Evolutionary conservation across 352 stramenopile genomes (phyloP).

Genomic region (Phytophthora rubi): DNA sequence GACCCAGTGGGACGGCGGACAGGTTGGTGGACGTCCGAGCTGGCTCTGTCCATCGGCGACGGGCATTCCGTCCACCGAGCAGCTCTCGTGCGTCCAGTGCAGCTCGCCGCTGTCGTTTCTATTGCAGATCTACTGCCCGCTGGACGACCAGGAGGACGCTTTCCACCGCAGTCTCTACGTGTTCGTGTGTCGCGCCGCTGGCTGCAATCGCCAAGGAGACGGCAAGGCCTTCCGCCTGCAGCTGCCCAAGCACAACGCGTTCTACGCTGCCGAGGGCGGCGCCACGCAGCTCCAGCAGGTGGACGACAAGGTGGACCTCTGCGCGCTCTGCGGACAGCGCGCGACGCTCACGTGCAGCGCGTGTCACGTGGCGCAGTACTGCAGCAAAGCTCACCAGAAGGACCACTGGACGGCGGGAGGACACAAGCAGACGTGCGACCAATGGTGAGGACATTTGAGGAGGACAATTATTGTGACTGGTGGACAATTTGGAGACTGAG

Average conservation of each 20-base stretch:
- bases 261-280: constrained; percentile 80
- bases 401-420: constrained; percentile 76
- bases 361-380: constrained; percentile 82
- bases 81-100: constrained; percentile 65
- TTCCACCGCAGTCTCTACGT: constrained; percentile 95
- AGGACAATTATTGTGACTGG: no score
- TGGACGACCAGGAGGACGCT: constrained; percentile 85
- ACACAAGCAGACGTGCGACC: constrained; percentile 69
- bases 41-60: constrained; percentile 81
- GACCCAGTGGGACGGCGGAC: constrained; percentile 93
- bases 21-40: constrained; percentile 86
- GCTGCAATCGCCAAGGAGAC: constrained; percentile 65
- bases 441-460: constrained; percentile 26
- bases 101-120: constrained; percentile 72
- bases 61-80: constrained; percentile 44
- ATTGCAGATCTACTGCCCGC: constrained; percentile 93
- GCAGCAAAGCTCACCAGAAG: constrained; percentile 77
- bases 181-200: constrained; percentile 85
- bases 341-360: constrained; percentile 73
- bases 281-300: constrained; percentile 26
- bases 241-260: constrained; percentile 89
- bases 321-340: constrained; percentile 68
- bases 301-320: constrained; percentile 34
- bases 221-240: constrained; percentile 88
- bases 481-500: not conserved